Conservation (phyloP, 352 stramenopile species). For the Globisporangium barbulae region DNA sequence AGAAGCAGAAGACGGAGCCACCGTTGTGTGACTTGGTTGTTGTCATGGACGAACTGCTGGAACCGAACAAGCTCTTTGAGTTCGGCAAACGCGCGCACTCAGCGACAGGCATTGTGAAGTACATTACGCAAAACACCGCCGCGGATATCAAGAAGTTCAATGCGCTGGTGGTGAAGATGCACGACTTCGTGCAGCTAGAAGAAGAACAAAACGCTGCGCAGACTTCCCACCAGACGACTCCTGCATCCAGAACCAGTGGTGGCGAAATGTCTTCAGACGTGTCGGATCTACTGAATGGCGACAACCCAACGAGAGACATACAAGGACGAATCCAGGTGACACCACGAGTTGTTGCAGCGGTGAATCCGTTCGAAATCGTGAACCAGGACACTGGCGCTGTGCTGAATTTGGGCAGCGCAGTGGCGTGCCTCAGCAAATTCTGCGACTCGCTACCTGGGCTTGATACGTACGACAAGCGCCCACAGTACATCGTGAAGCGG, state of each 20-base stretch:
- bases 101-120: slow-evolving; percentile 53
- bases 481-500: slow-evolving; percentile 74
- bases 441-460: slow-evolving; percentile 78
- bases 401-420: slow-evolving; percentile 62
- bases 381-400: slow-evolving; percentile 64
- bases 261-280: slow-evolving; percentile 11
- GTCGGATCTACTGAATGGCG: background rate
- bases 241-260: background rate
- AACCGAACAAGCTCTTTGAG: slow-evolving; percentile 73
- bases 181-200: slow-evolving; percentile 49
- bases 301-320: slow-evolving; percentile 1
- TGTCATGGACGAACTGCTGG: slow-evolving; percentile 73
- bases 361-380: slow-evolving; percentile 45
- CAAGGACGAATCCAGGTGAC: slow-evolving; percentile 16
- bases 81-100: slow-evolving; percentile 48
- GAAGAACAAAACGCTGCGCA: slow-evolving; percentile 26
- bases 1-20: slow-evolving; percentile 37
- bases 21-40: slow-evolving; percentile 66
- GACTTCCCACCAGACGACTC: background rate
- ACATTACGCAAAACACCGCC: slow-evolving; percentile 43
- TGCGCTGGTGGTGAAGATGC: slow-evolving; percentile 53
- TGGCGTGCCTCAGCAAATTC: slow-evolving; percentile 66
- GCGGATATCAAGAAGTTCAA: slow-evolving; percentile 60
- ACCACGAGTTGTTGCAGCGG: slow-evolving; percentile 3
- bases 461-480: slow-evolving; percentile 77